Evolutionary conservation across 768 basidiomycete genomes (phyloP).

Genomic region (Pilatotrama ljubarskyi): DNA sequence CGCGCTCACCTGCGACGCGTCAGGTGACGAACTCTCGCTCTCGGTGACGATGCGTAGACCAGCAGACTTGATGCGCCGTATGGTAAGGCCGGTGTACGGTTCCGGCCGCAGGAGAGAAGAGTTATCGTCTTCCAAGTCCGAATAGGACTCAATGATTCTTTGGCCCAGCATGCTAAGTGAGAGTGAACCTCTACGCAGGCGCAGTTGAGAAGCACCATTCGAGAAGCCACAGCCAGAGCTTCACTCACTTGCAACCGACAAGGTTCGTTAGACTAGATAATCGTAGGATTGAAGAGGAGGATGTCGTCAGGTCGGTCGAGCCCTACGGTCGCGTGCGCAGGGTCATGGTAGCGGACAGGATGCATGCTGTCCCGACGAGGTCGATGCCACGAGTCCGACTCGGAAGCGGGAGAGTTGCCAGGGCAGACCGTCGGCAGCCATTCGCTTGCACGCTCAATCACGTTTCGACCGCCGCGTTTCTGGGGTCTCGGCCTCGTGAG

Average conservation of each 20-base stretch:
- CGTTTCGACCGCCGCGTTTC: background rate
- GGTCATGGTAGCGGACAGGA: slow-evolving; percentile 5
- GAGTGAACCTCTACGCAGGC: background rate
- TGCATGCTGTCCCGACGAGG: background rate
- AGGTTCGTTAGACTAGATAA: background rate
- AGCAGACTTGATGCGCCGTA: slow-evolving; percentile 17
- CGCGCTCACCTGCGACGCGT: background rate
- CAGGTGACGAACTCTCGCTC: slow-evolving; percentile 5
- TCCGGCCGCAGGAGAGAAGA: background rate
- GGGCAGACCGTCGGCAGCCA: background rate
- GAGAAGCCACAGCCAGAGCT: background rate
- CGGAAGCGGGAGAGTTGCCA: slow-evolving; percentile 2
- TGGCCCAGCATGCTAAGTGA: slow-evolving; percentile 14
- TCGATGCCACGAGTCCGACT: slow-evolving; percentile 4
- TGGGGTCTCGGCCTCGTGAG: background rate
- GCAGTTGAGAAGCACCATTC: background rate
- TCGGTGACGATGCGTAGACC: slow-evolving; percentile 22
- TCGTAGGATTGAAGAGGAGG: background rate
- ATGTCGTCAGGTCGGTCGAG: background rate
- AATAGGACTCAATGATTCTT: slow-evolving; percentile 14
- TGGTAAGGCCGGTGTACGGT: slow-evolving; percentile 9
- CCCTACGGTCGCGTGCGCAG: background rate
- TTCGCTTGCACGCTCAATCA: background rate
- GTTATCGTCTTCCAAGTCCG: background rate
- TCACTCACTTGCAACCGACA: too few species aligned